Base-by-base conservation (phyloP, 2,329 filamentous ascomycete genomes). In the Hymenoscyphus fraxineus region DNA sequence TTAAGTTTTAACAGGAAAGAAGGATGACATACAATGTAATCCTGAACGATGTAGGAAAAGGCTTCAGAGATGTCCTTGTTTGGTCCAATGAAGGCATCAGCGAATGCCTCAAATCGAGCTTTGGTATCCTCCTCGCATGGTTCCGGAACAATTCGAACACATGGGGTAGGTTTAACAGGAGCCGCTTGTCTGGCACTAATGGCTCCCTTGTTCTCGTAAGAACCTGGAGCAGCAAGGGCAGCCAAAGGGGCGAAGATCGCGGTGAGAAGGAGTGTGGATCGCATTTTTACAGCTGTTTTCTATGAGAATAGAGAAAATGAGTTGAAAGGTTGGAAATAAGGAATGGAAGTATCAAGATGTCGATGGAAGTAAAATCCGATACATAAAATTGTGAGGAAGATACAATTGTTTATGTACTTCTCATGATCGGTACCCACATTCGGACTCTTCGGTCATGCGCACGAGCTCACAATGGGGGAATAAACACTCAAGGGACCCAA, bases 11-110 rank as follows among this genome's bases (percentile, higher is more conserved):
- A 32, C 32, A 13, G 19, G 1, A n/a, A 39, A 15, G 15, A 3
- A 35, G 7, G 16, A 4, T 19, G 38, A 57, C 65, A 6, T 63
- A 67, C 65, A 16, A 67, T 67, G 31, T 67, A 67, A 10, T 41
- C 60, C 22, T 59, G 32, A 55, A 38, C 59, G 39, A 67, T 67
- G 35, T 62, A 67, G 38, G 54, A 58, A 56, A 67, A 67, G 39
- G 65, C 65, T 3, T 27, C 63, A 10, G 60, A 61, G 40, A 67
- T 63, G 15, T 64, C 62, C 59, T 62, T 63, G 27, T 40, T 62
- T 1, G 19, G 22, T 27, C 62, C 59, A 16, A 66, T 59, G 27
- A 66, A 66, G 31, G 59, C 59, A 41, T 61, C n/a, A 1, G 59
- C 64, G 10, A 63, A 65, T 35, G 57, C 58, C n/a, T 65, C 64